These are phyloP conservation scores for Aleurites moluccanus DNA, from an alignment of 441 rosid species.

Conservation along the genomic window DNA sequence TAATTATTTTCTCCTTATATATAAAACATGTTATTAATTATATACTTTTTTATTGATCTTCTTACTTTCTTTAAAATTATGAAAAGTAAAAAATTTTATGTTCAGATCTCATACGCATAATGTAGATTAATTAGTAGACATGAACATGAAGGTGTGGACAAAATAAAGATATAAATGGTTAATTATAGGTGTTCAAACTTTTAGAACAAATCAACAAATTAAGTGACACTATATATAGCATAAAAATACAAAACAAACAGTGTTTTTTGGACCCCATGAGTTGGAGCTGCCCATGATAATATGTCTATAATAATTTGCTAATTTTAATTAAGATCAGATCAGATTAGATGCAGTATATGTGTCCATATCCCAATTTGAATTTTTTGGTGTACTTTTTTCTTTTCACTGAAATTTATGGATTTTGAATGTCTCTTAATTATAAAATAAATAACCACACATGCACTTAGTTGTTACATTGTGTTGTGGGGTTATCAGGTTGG, in stretches of 20 bases:
- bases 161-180: not conserved
- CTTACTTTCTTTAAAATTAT: too few relatives aligned
- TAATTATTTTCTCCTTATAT: too few relatives aligned
- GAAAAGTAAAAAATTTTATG: too few relatives aligned
- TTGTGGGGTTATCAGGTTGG: slow-evolving; percentile 41
- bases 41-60: too few relatives aligned
- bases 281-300: slow-evolving; percentile 40
- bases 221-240: not conserved
- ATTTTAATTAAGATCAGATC: not conserved
- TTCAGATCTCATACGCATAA: too few relatives aligned
- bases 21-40: too few relatives aligned
- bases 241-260: slow-evolving; percentile 24
- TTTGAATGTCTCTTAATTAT: slow-evolving; percentile 18
- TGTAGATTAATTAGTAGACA: too few relatives aligned
- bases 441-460: slow-evolving; percentile 16
- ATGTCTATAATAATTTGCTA: slow-evolving; percentile 17
- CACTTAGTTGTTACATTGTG: slow-evolving; percentile 5
- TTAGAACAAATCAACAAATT: not conserved
- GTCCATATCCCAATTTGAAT: slow-evolving; percentile 32
- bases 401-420: slow-evolving; percentile 34
- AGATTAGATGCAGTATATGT: slow-evolving; percentile 26
- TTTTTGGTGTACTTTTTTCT: slow-evolving; percentile 25
- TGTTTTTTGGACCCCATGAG: slow-evolving; percentile 29
- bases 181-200: not conserved
- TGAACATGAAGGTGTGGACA: not conserved